Base-by-base conservation (phyloP, 2,329 filamentous ascomycete species). In the Penicillium sp. region DNA sequence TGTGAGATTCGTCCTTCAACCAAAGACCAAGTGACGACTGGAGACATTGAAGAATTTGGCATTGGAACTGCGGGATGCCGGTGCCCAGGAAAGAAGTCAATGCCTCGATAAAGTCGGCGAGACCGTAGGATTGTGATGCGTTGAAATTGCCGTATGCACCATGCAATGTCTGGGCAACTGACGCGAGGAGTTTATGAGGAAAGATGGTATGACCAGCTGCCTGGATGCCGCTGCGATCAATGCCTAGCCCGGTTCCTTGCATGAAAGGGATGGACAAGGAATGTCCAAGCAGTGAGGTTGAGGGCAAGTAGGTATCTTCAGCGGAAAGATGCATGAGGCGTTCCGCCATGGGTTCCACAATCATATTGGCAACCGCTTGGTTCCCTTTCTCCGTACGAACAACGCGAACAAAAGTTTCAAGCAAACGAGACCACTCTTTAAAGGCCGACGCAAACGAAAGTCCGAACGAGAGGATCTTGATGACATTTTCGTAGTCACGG, bases 331-430 rank as follows among this genome's bases (percentile, higher is more conserved):
- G 50, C 37, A 78, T 64, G 5, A 88, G 62, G 1, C 72, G 66
- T 62, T 83, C 86, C 0, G 89, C 84, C 4, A 94, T 66, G 1
- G 88, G 88, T 58, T 95, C 90, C 38, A 92, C 78, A 1, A 91
- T 79, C 24, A 83, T 82, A 48, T 89, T 78, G 5, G 86, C 83
- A 39, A 87, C 80, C 6, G 85, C 87, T 16, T 83, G 82, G 59
- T 90, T 85, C 3, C 90, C 89, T 50, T 83, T 82, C 60, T 90
- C 85, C 13, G 80, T 75, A 18, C 78, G 81, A 7, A 87, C 82
- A 50, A 83, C 82, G 9, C 79, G 73, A 3, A 82, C 76, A 9
- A 90, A 74, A 1, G 78, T 72, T 9, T 81, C 75, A 50, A 90
- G 84, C 1, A 93, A 75, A 0, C 77, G 57, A 48, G 70, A 68